Conservation (phyloP, 1,284 basidiomycete genomes). For the Chalciporus sp. region DNA sequence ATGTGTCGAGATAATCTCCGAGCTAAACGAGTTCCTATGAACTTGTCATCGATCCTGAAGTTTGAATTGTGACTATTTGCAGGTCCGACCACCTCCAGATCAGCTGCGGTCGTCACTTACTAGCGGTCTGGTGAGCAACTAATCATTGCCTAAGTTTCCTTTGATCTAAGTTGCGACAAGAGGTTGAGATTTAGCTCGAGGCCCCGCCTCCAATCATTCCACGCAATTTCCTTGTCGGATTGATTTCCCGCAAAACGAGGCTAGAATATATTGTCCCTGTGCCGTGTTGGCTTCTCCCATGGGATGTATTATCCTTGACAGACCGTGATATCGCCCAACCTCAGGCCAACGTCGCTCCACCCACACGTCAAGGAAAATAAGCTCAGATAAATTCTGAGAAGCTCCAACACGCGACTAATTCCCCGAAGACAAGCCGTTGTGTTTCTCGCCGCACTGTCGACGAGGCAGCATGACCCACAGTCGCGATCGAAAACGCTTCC, state of each 20-base stretch:
- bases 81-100: neutral
- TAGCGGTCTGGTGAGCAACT: neutral
- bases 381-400: neutral
- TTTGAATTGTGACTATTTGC: neutral
- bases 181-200: no score
- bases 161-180: no score
- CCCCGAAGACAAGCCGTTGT: neutral
- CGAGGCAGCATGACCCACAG: neutral
- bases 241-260: neutral
- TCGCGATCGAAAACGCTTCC: conserved; percentile 1
- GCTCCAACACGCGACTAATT: neutral
- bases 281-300: neutral
- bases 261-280: neutral
- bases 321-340: neutral
- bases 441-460: neutral
- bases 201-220: no score
- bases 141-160: neutral
- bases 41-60: neutral
- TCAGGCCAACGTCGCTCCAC: neutral
- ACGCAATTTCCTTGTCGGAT: neutral
- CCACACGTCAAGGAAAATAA: neutral
- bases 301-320: neutral
- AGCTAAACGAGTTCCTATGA: neutral
- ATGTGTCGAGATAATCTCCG: neutral
- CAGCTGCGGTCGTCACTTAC: neutral